phyloP scores from a whole-genome alignment of 345 rosid species.

The Pseudoturritis turrita region DNA sequence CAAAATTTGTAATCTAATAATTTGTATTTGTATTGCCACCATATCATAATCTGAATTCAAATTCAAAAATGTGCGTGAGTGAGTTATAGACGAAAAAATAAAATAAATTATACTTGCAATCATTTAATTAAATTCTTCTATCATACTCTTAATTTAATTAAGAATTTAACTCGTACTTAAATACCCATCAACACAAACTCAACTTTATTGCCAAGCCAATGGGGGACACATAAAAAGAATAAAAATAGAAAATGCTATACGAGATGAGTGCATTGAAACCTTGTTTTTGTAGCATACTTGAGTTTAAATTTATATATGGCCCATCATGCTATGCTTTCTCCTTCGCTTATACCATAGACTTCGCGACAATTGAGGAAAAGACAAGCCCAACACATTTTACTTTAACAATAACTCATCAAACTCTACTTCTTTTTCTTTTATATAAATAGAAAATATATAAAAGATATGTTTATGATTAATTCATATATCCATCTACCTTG shows the following conservation, averaged over 20 bases:
- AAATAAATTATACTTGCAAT: not conserved
- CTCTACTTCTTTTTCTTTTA: not conserved
- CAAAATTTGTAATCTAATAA: not conserved
- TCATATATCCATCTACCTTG: not conserved
- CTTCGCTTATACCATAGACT: slow-evolving; percentile 10
- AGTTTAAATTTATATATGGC: slow-evolving; percentile 7
- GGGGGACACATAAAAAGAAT: slow-evolving; percentile 29
- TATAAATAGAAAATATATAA: not conserved
- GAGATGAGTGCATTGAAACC: slow-evolving; percentile 30
- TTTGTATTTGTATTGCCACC: not conserved
- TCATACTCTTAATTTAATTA: slow-evolving; percentile 1
- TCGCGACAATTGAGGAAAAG: slow-evolving; percentile 26
- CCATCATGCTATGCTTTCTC: slow-evolving; percentile 24
- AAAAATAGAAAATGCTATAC: slow-evolving; percentile 15
- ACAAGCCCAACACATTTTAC: slow-evolving; percentile 13
- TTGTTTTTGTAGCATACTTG: slow-evolving; percentile 29
- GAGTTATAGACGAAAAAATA: not conserved
- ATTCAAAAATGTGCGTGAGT: not conserved
- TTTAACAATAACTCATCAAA: slow-evolving; percentile 1
- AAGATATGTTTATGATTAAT: not conserved
- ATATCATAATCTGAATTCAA: not conserved
- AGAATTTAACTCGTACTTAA: not conserved
- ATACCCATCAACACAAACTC: slow-evolving; percentile 5
- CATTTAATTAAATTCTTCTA: slow-evolving; percentile 1
- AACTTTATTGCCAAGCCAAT: slow-evolving; percentile 24